Percentiles rank a stretch among this genome's conserved stretches.
Conservation (phyloP, 306 rosid species). For the Medicago arabica region DNA sequence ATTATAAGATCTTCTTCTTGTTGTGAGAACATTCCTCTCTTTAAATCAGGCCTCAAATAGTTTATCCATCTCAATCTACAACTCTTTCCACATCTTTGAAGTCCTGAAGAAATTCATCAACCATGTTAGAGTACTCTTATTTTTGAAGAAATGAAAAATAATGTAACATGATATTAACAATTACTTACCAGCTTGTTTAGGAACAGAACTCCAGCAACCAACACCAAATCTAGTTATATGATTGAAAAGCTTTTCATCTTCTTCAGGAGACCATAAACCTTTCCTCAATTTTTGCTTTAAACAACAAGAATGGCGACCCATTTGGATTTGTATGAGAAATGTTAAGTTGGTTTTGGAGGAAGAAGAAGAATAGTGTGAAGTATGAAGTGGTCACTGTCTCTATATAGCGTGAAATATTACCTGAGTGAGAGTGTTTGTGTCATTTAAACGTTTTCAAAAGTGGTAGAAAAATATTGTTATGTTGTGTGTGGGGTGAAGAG, state of each 20-base stretch:
- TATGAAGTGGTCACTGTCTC: slow-evolving; percentile 38
- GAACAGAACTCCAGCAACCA: slow-evolving; percentile 98
- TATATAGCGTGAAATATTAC: slow-evolving; percentile 47
- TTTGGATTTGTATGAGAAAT: slow-evolving; percentile 37
- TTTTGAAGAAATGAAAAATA: not conserved
- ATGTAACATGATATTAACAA: not conserved
- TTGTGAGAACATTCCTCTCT: slow-evolving; percentile 88
- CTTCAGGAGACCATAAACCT: slow-evolving; percentile 96
- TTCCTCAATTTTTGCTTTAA: slow-evolving; percentile 80
- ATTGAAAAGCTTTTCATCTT: slow-evolving; percentile 94
- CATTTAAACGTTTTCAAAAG: slow-evolving; percentile 38
- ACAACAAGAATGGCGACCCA: slow-evolving; percentile 95
- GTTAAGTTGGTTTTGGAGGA: not conserved
- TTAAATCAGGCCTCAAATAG: slow-evolving; percentile 89
- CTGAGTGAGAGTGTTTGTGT: slow-evolving; percentile 35
- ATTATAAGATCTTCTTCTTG: slow-evolving; percentile 86
- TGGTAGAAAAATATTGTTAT: slow-evolving; percentile 52
- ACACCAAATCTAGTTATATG: slow-evolving; percentile 84
- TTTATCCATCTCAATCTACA: slow-evolving; percentile 96
- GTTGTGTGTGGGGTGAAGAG: slow-evolving; percentile 40
- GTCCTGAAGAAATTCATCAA: slow-evolving; percentile 57
- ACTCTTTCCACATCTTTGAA: slow-evolving; percentile 94
- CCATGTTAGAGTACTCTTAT: not conserved
- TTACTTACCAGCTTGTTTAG: slow-evolving; percentile 73
- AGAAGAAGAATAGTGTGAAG: slow-evolving; percentile 1